Base-by-base conservation (phyloP, 2,329 filamentous ascomycete genomes). In the Neofusicoccum cordaticola region DNA sequence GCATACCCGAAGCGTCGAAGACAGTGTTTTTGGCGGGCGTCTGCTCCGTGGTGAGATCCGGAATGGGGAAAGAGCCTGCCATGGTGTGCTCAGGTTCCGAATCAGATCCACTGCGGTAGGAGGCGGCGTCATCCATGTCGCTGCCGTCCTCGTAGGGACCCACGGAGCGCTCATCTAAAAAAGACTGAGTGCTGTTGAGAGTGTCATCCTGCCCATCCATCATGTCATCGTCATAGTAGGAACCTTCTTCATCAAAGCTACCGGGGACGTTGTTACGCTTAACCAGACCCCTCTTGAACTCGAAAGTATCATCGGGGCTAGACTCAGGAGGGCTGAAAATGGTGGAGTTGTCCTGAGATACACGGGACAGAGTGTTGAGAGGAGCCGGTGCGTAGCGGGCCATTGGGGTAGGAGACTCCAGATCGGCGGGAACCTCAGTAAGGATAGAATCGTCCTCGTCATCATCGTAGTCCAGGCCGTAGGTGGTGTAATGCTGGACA, bases 401-500 rank as follows among this genome's bases (percentile, higher is more conserved):
- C 63, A 70, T 70, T 47, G 72, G 69, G 31, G 75, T 75, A 57
- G 79, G 82, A 3, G 79, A 85, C 70, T 85, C 82, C 5, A 47
- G 19, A n/a, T 52, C 61, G 34, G 31, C 13, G 17, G 75, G 70
- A 66, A 74, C 67, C 63, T 76, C 75, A 66, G 77, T 80, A 15
- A 82, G 70, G 8, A 72, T 72, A 39, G 68, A 73, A 15, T 68
- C 78, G 67, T 83, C 87, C 61, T 88, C 86, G 45, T 91, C 84
- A 35, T 84, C 81, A 47, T 79, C 79, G 45, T 91, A 92, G 68
- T 94, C 90, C 62, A 98, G 84, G 45, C 91, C 93, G 74, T 99
- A 99, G 1, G 93, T 97, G 1, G 94, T 98, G 77, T 96, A 99
- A 77, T 99, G 95, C 72, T 94, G 88, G n/a, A 99, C 95, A 9